Evolutionary conservation across 352 stramenopile genomes (phyloP).

Genomic region (Phytophthora tentaculata): DNA sequence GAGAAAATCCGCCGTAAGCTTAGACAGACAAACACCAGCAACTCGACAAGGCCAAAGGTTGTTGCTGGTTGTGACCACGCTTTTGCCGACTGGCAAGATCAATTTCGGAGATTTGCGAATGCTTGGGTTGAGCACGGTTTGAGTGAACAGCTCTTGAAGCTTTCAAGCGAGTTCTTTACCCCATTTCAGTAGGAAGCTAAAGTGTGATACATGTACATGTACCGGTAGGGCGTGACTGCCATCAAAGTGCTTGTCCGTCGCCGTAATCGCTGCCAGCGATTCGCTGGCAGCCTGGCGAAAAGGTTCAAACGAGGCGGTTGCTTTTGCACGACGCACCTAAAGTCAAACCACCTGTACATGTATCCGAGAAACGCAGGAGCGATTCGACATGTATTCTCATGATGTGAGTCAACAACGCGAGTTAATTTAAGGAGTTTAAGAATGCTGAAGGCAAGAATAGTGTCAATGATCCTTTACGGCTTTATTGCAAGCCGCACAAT

Average conservation of each 20-base stretch:
- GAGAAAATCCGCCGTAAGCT: neutral
- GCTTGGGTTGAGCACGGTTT: neutral
- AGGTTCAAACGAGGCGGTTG: conserved; percentile 4
- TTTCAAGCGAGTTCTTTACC: conserved; percentile 5
- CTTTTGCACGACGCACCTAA: neutral
- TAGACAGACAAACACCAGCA: conserved; percentile 14
- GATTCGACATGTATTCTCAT: too few species aligned
- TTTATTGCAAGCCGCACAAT: too few species aligned
- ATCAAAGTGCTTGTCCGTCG: conserved; percentile 23
- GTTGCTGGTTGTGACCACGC: conserved; percentile 12
- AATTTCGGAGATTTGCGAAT: conserved; percentile 14
- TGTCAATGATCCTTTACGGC: too few species aligned
- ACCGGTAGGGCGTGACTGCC: conserved; percentile 13
- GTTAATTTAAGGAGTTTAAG: too few species aligned
- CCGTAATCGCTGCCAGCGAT: conserved; percentile 21
- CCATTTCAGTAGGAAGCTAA: conserved; percentile 22
- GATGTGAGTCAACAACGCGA: too few species aligned
- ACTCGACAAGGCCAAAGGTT: neutral
- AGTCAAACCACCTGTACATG: neutral
- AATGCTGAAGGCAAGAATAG: too few species aligned
- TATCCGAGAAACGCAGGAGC: neutral
- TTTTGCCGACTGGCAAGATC: conserved; percentile 38
- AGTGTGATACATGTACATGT: too few species aligned
- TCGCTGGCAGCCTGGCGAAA: conserved; percentile 16
- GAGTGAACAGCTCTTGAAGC: neutral